phyloP scores from a whole-genome alignment of 441 rosid genomes.

The Erodium trifolium region DNA sequence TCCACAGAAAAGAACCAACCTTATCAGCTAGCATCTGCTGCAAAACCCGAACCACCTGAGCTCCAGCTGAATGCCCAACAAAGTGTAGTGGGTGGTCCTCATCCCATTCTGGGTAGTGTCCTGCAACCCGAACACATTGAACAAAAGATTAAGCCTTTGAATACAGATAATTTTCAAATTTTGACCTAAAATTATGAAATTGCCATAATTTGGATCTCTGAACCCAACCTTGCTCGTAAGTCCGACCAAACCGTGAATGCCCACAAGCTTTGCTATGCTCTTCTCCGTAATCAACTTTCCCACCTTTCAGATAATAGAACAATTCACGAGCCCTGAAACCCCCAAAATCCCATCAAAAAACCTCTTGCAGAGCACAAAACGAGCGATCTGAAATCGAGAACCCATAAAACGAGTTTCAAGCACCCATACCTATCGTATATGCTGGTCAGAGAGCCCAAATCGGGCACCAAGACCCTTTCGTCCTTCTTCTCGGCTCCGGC shows the following conservation, averaged over 20 bases:
- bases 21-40: constrained; percentile 98
- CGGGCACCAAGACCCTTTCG: constrained; percentile 88
- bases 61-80: constrained; percentile 48
- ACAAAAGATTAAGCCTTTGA: constrained; percentile 4
- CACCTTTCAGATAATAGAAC: constrained; percentile 88
- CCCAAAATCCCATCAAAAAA: constrained; percentile 4
- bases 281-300: constrained; percentile 81
- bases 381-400: background rate
- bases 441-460: constrained; percentile 91
- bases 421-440: constrained; percentile 57
- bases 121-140: constrained; percentile 31
- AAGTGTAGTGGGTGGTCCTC: constrained; percentile 87
- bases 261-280: constrained; percentile 84
- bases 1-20: constrained; percentile 33
- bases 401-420: background rate
- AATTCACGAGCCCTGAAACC: constrained; percentile 78
- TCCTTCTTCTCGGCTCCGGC: constrained; percentile 96
- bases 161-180: too few relatives aligned
- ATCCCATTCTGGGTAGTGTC: constrained; percentile 88
- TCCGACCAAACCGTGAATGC: constrained; percentile 72
- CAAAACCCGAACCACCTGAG: constrained; percentile 51
- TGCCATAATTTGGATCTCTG: too few relatives aligned
- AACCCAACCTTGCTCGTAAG: constrained; percentile 50
- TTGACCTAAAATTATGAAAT: background rate
- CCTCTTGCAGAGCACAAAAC: too few relatives aligned